Evolutionary conservation across 768 basidiomycete species (phyloP).

Genomic region (Leucosporidium creatinivorum): DNA sequence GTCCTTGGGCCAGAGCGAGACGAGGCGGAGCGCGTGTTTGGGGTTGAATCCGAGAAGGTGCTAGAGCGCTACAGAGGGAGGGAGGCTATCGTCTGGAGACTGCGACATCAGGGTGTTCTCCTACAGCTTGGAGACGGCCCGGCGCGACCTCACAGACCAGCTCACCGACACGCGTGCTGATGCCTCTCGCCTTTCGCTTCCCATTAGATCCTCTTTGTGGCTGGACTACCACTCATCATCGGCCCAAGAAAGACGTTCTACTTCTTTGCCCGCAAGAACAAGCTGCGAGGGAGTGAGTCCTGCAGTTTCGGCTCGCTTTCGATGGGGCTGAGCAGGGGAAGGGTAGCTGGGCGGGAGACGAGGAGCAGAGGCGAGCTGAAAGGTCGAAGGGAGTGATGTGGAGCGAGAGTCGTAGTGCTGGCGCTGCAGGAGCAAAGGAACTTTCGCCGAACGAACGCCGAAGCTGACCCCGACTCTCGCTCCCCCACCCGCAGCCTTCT

Average conservation of each 20-base stretch:
- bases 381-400: too few relatives aligned
- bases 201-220: conserved; percentile 77
- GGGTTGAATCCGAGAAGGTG: background rate
- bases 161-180: background rate
- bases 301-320: conserved; percentile 15
- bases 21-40: background rate
- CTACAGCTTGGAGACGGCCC: background rate
- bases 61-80: background rate
- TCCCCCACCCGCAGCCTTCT: conserved; percentile 45
- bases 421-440: too few relatives aligned
- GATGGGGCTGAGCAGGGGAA: too few relatives aligned
- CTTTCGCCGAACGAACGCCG: too few relatives aligned
- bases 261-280: conserved; percentile 94
- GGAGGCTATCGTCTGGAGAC: background rate
- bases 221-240: conserved; percentile 91
- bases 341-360: too few relatives aligned
- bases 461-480: background rate
- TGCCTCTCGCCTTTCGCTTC: background rate
- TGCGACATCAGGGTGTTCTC: background rate
- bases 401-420: too few relatives aligned
- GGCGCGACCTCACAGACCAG: too few relatives aligned
- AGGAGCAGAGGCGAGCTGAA: too few relatives aligned
- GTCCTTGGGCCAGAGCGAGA: conserved; percentile 27
- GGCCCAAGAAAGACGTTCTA: conserved; percentile 95
- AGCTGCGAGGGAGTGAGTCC: conserved; percentile 61